phyloP scores from a whole-genome alignment of 1,284 basidiomycete genomes.

The Boletellus deceptivus region DNA sequence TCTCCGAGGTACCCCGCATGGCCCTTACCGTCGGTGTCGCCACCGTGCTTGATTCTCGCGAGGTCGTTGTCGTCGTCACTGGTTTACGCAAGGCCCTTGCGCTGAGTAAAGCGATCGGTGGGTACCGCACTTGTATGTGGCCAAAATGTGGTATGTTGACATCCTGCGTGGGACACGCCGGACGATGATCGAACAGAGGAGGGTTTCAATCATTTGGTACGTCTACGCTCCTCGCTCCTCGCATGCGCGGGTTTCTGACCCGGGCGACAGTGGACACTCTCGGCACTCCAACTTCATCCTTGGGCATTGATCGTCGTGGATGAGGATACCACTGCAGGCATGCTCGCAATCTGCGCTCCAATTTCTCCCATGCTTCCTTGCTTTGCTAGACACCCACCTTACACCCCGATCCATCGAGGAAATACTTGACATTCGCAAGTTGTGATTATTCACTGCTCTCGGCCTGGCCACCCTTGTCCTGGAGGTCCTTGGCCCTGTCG shows the following conservation, averaged over 20 bases:
- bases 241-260: not conserved
- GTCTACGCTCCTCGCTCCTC: slow-evolving; percentile 8
- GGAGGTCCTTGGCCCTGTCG: slow-evolving; percentile 37
- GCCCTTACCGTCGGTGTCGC: slow-evolving; percentile 88
- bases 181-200: slow-evolving; percentile 52
- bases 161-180: not conserved
- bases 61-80: slow-evolving; percentile 85
- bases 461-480: slow-evolving; percentile 14
- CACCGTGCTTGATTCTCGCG: slow-evolving; percentile 80
- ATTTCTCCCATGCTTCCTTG: too few species aligned
- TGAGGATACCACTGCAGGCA: slow-evolving; percentile 78
- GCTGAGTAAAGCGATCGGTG: slow-evolving; percentile 80
- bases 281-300: slow-evolving; percentile 79
- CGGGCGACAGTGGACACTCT: slow-evolving; percentile 69
- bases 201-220: slow-evolving; percentile 80
- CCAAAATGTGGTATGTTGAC: not conserved
- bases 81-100: slow-evolving; percentile 86
- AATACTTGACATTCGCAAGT: too few species aligned
- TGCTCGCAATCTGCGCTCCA: too few species aligned
- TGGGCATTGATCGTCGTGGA: slow-evolving; percentile 87
- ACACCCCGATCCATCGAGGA: too few species aligned
- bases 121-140: slow-evolving; percentile 15
- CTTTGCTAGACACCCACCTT: too few species aligned
- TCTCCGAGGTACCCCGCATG: slow-evolving; percentile 83
- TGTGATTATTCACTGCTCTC: slow-evolving; percentile 18